These are phyloP conservation scores for Fraxinus platypoda DNA, from an alignment of 305 asterid species.

Conservation along the genomic window DNA sequence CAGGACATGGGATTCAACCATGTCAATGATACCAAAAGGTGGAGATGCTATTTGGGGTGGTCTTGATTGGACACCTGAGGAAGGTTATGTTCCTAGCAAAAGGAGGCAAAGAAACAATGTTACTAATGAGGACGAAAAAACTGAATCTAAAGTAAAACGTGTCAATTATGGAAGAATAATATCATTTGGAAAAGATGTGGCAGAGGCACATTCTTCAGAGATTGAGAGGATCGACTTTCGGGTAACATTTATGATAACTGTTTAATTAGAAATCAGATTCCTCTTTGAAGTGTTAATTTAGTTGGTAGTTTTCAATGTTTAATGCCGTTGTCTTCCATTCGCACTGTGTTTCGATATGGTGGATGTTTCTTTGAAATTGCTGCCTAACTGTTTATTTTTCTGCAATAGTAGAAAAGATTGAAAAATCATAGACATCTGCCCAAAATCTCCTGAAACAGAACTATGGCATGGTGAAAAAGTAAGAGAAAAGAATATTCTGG, in stretches of 20 bases:
- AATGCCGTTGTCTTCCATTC: slow-evolving; percentile 5
- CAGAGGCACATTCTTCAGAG: slow-evolving; percentile 60
- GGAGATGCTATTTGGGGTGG: slow-evolving; percentile 93
- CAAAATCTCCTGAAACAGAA: not conserved
- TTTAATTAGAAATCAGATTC: not conserved
- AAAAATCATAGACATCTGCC: not conserved
- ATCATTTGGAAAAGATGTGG: slow-evolving; percentile 78
- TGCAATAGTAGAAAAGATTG: not conserved
- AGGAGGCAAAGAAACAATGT: slow-evolving; percentile 41
- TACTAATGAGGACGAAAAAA: slow-evolving; percentile 30
- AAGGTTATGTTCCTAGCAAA: slow-evolving; percentile 51
- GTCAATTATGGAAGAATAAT: slow-evolving; percentile 74
- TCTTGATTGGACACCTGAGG: slow-evolving; percentile 92
- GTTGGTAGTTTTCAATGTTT: not conserved
- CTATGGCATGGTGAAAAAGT: not conserved
- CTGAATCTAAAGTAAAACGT: slow-evolving; percentile 34
- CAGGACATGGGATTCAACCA: slow-evolving; percentile 93
- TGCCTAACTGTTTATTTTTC: not conserved
- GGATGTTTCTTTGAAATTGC: not conserved
- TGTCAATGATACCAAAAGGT: slow-evolving; percentile 94
- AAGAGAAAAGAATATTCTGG: not conserved
- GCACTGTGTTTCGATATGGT: not conserved
- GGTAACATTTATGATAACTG: not conserved
- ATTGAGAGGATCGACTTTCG: slow-evolving; percentile 80
- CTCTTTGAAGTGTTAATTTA: not conserved